Evolutionary conservation across 23 red algal genomes (phyloP).

Genomic region (Cyanidioschyzon merolae): DNA sequence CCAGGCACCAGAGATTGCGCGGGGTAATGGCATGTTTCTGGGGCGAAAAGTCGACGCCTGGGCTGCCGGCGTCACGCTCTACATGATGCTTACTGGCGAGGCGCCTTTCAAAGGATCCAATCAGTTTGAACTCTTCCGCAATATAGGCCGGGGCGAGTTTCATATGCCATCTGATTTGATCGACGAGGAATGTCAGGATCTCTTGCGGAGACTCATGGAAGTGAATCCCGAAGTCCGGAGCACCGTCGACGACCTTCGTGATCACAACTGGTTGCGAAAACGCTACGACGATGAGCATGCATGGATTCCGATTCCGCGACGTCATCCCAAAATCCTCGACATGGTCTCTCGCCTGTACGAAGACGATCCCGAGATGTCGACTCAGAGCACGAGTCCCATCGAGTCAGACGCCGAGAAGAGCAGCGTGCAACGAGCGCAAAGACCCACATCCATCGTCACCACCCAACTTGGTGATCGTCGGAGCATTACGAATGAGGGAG

Average conservation of each 20-base stretch:
- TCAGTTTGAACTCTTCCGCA: conserved; percentile 60
- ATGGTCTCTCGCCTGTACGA: conserved; percentile 42
- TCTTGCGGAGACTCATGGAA: conserved; percentile 40
- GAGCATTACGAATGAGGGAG: no score
- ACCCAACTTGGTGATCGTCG: no score
- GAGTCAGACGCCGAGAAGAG: not conserved
- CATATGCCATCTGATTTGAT: conserved; percentile 32
- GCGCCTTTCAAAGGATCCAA: conserved; percentile 79
- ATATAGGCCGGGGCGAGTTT: conserved; percentile 56
- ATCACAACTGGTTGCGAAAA: conserved; percentile 43
- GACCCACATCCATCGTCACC: no score
- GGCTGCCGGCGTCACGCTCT: conserved; percentile 86
- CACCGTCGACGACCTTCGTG: conserved; percentile 30
- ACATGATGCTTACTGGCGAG: conserved; percentile 57
- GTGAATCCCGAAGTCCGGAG: conserved; percentile 34
- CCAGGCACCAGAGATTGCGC: conserved; percentile 95
- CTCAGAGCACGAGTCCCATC: not conserved
- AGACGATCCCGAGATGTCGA: conserved; percentile 25
- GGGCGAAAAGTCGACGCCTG: conserved; percentile 90
- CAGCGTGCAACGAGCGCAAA: not conserved
- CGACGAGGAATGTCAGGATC: conserved; percentile 42
- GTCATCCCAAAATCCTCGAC: conserved; percentile 35
- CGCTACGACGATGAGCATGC: conserved; percentile 22
- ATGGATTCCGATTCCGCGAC: conserved; percentile 35
- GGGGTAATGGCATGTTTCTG: conserved; percentile 58